Conservation (phyloP, 352 stramenopile genomes). For the Detonula confervacea region DNA sequence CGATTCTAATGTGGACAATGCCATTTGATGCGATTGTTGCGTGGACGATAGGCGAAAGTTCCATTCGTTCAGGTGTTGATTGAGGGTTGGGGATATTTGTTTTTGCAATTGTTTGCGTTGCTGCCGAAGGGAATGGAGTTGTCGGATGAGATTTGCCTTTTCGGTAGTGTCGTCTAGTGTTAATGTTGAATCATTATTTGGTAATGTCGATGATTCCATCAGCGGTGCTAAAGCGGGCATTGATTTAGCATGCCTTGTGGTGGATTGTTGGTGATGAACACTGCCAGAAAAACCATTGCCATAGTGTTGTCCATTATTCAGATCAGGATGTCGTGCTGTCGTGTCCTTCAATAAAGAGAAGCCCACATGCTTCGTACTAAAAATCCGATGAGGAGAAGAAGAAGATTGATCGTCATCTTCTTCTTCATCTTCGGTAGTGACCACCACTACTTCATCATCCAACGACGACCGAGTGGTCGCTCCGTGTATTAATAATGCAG, state of each 20-base stretch:
- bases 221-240: too few species aligned
- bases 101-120: constrained; percentile 31
- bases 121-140: constrained; percentile 38
- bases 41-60: constrained; percentile 20
- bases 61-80: constrained; percentile 33
- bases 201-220: too few species aligned
- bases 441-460: constrained; percentile 5
- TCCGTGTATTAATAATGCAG: too few species aligned
- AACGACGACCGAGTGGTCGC: not conserved
- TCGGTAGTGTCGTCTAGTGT: constrained; percentile 14
- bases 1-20: constrained; percentile 25
- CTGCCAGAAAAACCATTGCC: not conserved
- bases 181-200: not conserved
- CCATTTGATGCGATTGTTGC: constrained; percentile 33
- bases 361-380: constrained; percentile 33
- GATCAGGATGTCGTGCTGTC: not conserved
- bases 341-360: not conserved
- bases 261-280: not conserved
- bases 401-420: constrained; percentile 23
- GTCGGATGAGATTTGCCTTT: constrained; percentile 30
- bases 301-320: not conserved
- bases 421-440: too few species aligned
- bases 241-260: too few species aligned
- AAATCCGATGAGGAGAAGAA: constrained; percentile 56
- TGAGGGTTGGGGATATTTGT: constrained; percentile 9